Base-by-base conservation (phyloP, 1,284 basidiomycete genomes). In the Pyrrhoderma lamaoense region DNA sequence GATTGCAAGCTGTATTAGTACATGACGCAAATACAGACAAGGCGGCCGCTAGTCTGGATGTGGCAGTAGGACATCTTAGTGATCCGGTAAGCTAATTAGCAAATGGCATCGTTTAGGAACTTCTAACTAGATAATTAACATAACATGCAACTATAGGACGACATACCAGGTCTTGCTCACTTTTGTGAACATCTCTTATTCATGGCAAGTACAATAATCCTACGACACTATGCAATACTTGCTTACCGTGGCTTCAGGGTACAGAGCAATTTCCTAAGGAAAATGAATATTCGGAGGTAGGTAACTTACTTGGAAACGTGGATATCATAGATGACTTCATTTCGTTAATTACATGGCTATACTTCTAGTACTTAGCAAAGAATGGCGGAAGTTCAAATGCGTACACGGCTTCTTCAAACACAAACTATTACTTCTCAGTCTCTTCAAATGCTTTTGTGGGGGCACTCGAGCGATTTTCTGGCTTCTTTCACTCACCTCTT, bases 131-230 rank as follows among this genome's bases (percentile, higher is more conserved):
- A 40, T 50, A n/a, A 52, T 47, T 47, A 16, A 43, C 3, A 18
- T 13, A 7, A 13, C 21, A 13, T 22, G 16, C 13, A 11, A 27
- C 46, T 42, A 22, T 54, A 90, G 86, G 79, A 77, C 63, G 89
- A 92, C 62, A 86, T 92, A 76, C 88, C 88, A 14, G 92, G 93
- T 39, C 75, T 93, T 42, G 91, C 92, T 50, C 90, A 93, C 67
- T 93, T 92, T 62, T 92, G 94, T 70, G 95, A 99, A 67, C 95
- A 99, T 67, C 67, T 99, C 50, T 72, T 97, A 58, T 99, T 99
- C 70, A 89, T 99, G 89, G 90, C 90, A 59, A 62, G 75, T 59
- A 1, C 3, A 36, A 39, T 40, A 42, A 47, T 9, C 47, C 47
- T 38, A 44, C 42, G 8, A 40, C 14, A 5, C 5, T 22, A 5